phyloP scores from a whole-genome alignment of 768 basidiomycete genomes.

The Kwoniella mangroviensis region DNA sequence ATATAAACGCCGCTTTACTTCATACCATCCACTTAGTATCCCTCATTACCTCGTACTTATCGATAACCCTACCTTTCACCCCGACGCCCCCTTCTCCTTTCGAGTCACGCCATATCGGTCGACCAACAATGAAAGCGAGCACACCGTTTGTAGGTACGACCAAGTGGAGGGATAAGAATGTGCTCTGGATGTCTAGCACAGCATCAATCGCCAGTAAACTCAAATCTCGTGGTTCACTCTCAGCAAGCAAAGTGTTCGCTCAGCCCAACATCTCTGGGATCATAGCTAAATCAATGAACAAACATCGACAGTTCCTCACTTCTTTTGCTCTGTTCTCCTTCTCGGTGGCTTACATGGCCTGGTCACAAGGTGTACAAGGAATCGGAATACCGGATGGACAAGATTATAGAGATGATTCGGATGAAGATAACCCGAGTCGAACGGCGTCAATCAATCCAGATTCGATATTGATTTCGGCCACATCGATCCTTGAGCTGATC shows the following conservation, averaged over 20 bases:
- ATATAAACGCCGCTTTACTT: constrained; percentile 44
- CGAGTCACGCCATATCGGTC: constrained; percentile 30
- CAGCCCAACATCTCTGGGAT: constrained; percentile 16
- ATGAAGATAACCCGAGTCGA: constrained; percentile 10
- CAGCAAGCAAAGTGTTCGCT: constrained; percentile 13
- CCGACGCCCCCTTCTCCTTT: constrained; percentile 20
- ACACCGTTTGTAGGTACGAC: constrained; percentile 41
- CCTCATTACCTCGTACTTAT: constrained; percentile 51
- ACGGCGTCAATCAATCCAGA: neutral
- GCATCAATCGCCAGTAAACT: constrained; percentile 26
- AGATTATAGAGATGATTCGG: constrained; percentile 16
- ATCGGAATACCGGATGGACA: constrained; percentile 35
- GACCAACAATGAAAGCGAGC: constrained; percentile 38
- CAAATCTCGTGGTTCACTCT: constrained; percentile 9
- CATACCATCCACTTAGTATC: constrained; percentile 50
- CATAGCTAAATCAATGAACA: constrained; percentile 22
- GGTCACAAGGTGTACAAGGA: constrained; percentile 43
- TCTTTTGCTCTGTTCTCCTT: constrained; percentile 41
- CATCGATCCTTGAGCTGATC: constrained; percentile 34
- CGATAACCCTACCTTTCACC: constrained; percentile 46
- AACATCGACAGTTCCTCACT: constrained; percentile 41
- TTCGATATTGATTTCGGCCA: constrained; percentile 30
- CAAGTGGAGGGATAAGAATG: constrained; percentile 37
- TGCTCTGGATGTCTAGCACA: constrained; percentile 37
- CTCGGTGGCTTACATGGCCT: constrained; percentile 49